Evolutionary conservation across 768 basidiomycete genomes (phyloP), one percentile per base, ranked within the genome.

Genomic region (Tubosaeta sp.): DNA sequence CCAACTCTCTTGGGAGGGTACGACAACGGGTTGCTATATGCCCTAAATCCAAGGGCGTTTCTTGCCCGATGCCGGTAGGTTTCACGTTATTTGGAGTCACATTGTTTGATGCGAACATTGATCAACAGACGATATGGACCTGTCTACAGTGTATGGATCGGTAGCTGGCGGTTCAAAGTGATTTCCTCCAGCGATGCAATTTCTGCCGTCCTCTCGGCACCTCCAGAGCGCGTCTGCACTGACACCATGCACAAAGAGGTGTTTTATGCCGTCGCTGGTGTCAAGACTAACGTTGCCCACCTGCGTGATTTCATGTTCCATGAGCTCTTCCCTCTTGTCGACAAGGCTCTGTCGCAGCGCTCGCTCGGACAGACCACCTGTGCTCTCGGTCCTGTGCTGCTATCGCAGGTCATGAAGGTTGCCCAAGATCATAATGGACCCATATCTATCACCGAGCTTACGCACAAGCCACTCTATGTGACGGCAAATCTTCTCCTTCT

Each of bases 11-110:
- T 62, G 1, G 54, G 45, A 0, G 61, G 60, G 14, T 49, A 62
- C 6, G 58, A 53, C 43, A 63, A 54, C 10, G 58, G 50, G 10
- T 5, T 63, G 16, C 25, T 48, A 2, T 57, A 56, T 32, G 52
- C 29, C 0, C 35, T 63, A 11, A 58, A 51, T 19, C 63, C 60
- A 16, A 18, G 49, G 7, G 42, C 10, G 0, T 63, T 63, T 44
- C 51, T 63, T 11, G 48, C 44, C 5, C 27, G 24, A 46, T 64
- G 63, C 59, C 64, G 51, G 63, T 65, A 49, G 0, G 63, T 65
- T 3, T 27, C 25, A 12, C 8, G 18, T 29, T 7, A 16, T 30
- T 32, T 1, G 2, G 16, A 0, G 9, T 10, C 38, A n/a, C 22
- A 9, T 14, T 12, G 4, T 8, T 32, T 54, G 48, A 63, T 45